Base-by-base conservation (phyloP, 441 rosid genomes). In the Populus hybrid region DNA sequence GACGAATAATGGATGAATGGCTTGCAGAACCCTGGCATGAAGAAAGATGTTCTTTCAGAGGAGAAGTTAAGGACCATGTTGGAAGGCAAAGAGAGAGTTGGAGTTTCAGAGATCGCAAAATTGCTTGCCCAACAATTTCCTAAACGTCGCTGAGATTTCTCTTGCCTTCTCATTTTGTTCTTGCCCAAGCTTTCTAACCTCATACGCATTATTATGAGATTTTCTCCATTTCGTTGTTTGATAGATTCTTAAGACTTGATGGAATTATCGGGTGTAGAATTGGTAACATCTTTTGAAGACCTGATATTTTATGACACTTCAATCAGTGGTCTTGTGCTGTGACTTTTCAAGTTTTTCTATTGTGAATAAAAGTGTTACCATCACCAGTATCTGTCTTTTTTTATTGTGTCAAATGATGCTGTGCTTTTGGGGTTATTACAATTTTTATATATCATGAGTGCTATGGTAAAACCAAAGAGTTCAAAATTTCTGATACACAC, bases 1-100 rank as follows among this genome's bases (percentile, higher is more conserved):
- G 30, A 30, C 6, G 69, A 12, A 21, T 26, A 9, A 4, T 69
- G 57, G 53, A 20, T 64, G 32, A 26, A 35, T 69, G 66, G 6
- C n/a, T 81, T 70, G 78, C 83, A 87, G 90, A 84, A 76, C 74
- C 88, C 86, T 34, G 81, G 75, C n/a, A 79, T 79, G 81, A 78
- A 81, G 79, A 84, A 82, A 73, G 84, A 82, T 21, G 69, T 50
- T 67, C 67, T 67, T 35, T 73, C 78, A 6, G 83, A 82, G 80
- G 85, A 84, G 30, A 84, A 85, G 72, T 5, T 85, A 78, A 79
- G 64, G 74, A 8, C 80, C 16, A 11, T 84, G 30, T 69, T 87
- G 77, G 65, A 32, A 5, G 83, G 80, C 20, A 84, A 75, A 69
- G 79, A 84, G 28, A 72, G 61, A 21, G 71, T 87, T 74, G 87